Evolutionary conservation across 164 flowering plant species (phyloP).

Genomic region (Nymphaea colorata): DNA sequence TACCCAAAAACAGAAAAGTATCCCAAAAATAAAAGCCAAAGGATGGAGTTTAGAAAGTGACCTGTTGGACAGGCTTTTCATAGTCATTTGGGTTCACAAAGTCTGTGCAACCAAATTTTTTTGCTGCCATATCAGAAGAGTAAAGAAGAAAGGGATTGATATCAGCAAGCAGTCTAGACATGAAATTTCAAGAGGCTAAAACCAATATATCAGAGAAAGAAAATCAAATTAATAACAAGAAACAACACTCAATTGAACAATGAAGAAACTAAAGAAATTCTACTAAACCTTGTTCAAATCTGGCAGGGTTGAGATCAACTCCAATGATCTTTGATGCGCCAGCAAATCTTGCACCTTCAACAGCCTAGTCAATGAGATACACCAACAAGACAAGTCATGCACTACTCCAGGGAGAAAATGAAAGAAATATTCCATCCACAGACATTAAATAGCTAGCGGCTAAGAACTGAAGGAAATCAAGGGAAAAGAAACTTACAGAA

Average conservation of each 20-base stretch:
- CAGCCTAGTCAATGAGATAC: slow-evolving; percentile 13
- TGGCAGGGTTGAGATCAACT: slow-evolving; percentile 21
- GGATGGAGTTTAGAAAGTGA: slow-evolving; percentile 3
- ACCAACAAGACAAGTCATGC: neutral
- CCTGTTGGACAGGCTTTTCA: slow-evolving; percentile 37
- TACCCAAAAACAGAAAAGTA: too few species aligned
- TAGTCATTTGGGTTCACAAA: slow-evolving; percentile 31
- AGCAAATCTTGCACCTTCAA: slow-evolving; percentile 30
- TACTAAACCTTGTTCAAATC: slow-evolving; percentile 19
- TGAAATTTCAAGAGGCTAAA: neutral
- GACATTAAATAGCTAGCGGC: neutral
- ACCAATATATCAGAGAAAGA: too few species aligned
- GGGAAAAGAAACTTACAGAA: slow-evolving; percentile 35
- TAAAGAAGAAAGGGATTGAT: neutral
- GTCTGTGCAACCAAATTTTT: slow-evolving; percentile 38
- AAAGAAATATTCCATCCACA: neutral
- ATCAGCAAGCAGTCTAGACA: neutral
- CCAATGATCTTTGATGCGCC: slow-evolving; percentile 32
- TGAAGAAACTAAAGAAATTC: neutral
- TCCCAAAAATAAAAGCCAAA: neutral
- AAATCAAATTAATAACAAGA: too few species aligned
- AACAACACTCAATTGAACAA: neutral
- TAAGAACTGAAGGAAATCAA: neutral
- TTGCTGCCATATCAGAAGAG: slow-evolving; percentile 14
- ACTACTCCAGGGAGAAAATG: neutral